Base-by-base conservation (phyloP, 176 grass and related monocot genomes). In the Rhynchospora tenuis region DNA sequence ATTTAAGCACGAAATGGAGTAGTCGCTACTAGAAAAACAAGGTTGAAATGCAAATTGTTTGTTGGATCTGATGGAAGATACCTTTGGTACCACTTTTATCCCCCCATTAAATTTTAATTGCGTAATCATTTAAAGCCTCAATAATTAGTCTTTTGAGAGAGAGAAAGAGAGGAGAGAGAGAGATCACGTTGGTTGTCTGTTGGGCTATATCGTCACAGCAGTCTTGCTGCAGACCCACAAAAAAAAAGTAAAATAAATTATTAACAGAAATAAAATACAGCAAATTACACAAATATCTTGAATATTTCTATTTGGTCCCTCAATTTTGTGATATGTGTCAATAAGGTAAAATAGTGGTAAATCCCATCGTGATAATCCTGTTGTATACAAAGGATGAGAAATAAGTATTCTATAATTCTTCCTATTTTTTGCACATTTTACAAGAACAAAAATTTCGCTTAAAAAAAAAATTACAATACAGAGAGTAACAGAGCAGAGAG, bases 221-320 rank as follows among this genome's bases (percentile, higher is more conserved):
- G 14, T 28, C 83, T 80, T 82, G 83, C 59, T 87, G 83, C 84
- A 84, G 85, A 88, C 80, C 83, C 88, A 80, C 88, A 62, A 82
- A 50, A 67, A 54, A 85, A 88, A 89, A 86, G 84, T 87, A 93
- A 89, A 82, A 82, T 48, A 63, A 78, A 72, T 62, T 60, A 57
- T 77, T 86, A 73, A 54, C 15, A 16, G 83, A 45, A 51, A 86
- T 84, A 82, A 75, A 62, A 89, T 89, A 66, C 66, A 90, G 2
- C 12, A 17, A 55, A 50, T 74, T 55, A 76, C 27, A 76, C 72
- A 17, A 29, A 76, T 7, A 45, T 27, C 17, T 72, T 72, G 68
- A 20, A 13, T 26, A 50, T 14, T 73, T 4, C 20, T 14, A 26
- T 47, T 73, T 73, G 20, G 70, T 33, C 64, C 28, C 14, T 64